Conservation (phyloP, 2,329 filamentous ascomycete genomes). For the Neophaeococcomyces mojaviensis region DNA sequence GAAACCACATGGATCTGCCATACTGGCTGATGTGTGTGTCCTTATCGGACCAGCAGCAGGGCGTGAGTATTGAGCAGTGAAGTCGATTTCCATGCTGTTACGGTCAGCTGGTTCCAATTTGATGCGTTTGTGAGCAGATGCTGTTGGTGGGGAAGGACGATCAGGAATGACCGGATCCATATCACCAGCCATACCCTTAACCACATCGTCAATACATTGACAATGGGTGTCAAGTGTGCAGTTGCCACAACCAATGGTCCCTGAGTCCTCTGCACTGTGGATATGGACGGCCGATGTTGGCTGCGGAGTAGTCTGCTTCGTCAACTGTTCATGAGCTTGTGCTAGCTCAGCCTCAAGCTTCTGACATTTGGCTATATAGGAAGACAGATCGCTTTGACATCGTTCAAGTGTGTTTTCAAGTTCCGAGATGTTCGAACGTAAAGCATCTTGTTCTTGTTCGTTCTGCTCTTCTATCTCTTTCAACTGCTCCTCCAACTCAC, state of each 20-base stretch:
- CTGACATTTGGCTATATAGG: slow-evolving; percentile 49
- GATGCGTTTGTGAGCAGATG: slow-evolving; percentile 47
- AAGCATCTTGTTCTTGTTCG: slow-evolving; percentile 40
- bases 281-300: slow-evolving; percentile 33
- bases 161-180: slow-evolving; percentile 30
- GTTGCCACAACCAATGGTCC: slow-evolving; percentile 56
- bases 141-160: slow-evolving; percentile 32
- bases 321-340: slow-evolving; percentile 19
- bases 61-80: slow-evolving; percentile 42
- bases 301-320: slow-evolving; percentile 36
- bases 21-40: slow-evolving; percentile 47
- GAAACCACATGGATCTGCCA: slow-evolving; percentile 69
- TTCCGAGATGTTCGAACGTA: slow-evolving; percentile 46
- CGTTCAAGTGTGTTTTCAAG: slow-evolving; percentile 62
- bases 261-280: slow-evolving; percentile 23
- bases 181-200: slow-evolving; percentile 39
- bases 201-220: slow-evolving; percentile 51
- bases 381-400: slow-evolving; percentile 46
- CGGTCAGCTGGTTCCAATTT: slow-evolving; percentile 32
- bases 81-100: slow-evolving; percentile 58
- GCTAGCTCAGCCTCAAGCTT: slow-evolving; percentile 55
- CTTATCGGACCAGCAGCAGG: slow-evolving; percentile 26
- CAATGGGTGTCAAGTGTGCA: slow-evolving; percentile 58
- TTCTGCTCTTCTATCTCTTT: slow-evolving; percentile 42
- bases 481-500: slow-evolving; percentile 52